phyloP scores from a whole-genome alignment of 75 land plant genomes.

The Cunninghamia lanceolata region DNA sequence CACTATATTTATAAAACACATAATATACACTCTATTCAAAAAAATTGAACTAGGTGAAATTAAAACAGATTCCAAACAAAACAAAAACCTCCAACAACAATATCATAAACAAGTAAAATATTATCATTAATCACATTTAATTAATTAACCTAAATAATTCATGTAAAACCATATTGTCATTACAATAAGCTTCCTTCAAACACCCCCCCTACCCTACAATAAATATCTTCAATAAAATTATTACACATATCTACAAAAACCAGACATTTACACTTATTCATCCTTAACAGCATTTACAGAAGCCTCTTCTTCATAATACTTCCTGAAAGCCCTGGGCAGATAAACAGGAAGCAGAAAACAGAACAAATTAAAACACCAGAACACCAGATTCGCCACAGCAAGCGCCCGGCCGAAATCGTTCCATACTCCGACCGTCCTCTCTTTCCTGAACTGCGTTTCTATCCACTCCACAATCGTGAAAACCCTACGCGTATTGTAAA shows the following conservation, averaged over 20 bases:
- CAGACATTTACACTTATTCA: neutral
- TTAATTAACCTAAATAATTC: too few species aligned
- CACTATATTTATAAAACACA: too few species aligned
- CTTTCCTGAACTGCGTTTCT: slow-evolving; percentile 37
- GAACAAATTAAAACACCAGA: slow-evolving; percentile 87
- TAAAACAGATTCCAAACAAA: too few species aligned
- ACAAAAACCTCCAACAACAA: too few species aligned
- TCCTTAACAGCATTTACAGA: neutral
- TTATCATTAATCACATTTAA: too few species aligned
- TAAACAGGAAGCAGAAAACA: slow-evolving; percentile 84
- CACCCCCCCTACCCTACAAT: too few species aligned
- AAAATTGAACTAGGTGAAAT: too few species aligned
- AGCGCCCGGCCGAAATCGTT: slow-evolving; percentile 45
- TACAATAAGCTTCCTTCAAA: too few species aligned
- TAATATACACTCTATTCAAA: too few species aligned
- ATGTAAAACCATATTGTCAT: too few species aligned
- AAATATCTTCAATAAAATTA: neutral
- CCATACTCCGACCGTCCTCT: slow-evolving; percentile 14
- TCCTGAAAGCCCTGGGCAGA: slow-evolving; percentile 59
- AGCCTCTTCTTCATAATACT: slow-evolving; percentile 13
- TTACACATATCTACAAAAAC: neutral
- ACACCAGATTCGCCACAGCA: slow-evolving; percentile 57
- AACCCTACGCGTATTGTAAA: slow-evolving; percentile 67
- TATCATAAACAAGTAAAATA: too few species aligned
- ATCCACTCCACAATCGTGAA: slow-evolving; percentile 68